Percentiles rank a stretch among this genome's conserved stretches.
These are phyloP conservation scores for Exophiala spinifera DNA, from an alignment of 2,329 filamentous ascomycete species.

Conservation along the genomic window DNA sequence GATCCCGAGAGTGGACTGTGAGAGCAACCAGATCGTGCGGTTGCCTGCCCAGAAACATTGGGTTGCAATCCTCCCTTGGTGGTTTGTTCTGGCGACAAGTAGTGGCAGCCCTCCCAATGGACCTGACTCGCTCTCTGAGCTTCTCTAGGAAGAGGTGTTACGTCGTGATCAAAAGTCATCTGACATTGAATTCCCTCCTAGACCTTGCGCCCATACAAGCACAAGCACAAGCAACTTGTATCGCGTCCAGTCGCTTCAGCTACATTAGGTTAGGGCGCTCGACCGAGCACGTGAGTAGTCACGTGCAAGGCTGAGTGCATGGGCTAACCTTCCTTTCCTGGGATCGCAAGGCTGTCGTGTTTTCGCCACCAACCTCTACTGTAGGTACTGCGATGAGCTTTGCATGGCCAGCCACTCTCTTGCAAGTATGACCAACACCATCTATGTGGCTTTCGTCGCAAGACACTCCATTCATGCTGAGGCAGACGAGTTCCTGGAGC, in stretches of 20 bases:
- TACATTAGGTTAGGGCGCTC: no score
- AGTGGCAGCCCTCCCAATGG: conserved; percentile 34
- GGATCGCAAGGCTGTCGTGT: no score
- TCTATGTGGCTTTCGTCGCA: background rate
- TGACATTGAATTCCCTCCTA: conserved; percentile 27
- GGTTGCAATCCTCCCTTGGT: no score
- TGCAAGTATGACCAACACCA: background rate
- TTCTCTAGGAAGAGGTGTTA: conserved; percentile 40
- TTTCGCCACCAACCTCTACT: no score
- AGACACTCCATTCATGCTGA: conserved; percentile 8
- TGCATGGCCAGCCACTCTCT: conserved; percentile 15
- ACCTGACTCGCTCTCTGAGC: conserved; percentile 10
- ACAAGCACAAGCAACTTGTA: no score
- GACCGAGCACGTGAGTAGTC: no score
- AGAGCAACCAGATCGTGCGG: no score
- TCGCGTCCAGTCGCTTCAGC: no score
- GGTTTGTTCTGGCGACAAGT: conserved; percentile 46
- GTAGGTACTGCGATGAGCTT: conserved; percentile 16
- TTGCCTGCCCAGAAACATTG: no score
- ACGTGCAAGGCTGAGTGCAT: no score
- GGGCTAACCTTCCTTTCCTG: no score
- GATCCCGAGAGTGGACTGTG: no score
- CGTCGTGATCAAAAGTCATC: conserved; percentile 50
- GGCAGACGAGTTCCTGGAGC: conserved; percentile 5
- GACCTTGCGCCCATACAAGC: background rate